Conservation (phyloP, 176 grass and related monocot species). For the Pontederia paniculata region DNA sequence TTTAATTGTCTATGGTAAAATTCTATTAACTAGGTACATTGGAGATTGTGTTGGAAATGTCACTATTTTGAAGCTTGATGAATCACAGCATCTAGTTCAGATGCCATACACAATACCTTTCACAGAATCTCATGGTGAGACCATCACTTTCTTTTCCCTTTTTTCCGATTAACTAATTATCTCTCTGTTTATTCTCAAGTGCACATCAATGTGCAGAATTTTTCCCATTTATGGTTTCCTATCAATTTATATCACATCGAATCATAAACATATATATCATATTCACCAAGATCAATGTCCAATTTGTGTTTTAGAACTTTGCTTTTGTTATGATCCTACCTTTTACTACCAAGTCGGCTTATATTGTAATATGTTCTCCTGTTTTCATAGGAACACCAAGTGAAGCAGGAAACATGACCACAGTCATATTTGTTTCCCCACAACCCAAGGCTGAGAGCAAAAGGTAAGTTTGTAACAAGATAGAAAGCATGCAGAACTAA, state of each 20-base stretch:
- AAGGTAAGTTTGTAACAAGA: constrained; percentile 32
- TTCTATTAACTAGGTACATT: constrained; percentile 43
- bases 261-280: no score
- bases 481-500: neutral
- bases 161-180: neutral
- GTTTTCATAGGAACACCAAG: neutral
- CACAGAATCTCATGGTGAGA: constrained; percentile 67
- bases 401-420: constrained; percentile 24
- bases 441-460: constrained; percentile 62
- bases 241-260: no score
- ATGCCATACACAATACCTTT: constrained; percentile 83
- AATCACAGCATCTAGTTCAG: constrained; percentile 37
- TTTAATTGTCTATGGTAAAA: neutral
- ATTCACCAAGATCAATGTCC: no score
- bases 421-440: constrained; percentile 38
- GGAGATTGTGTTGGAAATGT: constrained; percentile 54
- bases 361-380: neutral
- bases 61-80: constrained; percentile 65
- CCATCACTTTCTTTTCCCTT: neutral
- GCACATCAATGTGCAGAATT: no score
- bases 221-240: neutral
- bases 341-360: neutral
- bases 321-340: no score
- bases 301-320: no score
- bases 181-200: no score